Percentiles rank a stretch among this genome's conserved stretches.
phyloP scores from a whole-genome alignment of 1,284 basidiomycete genomes.

The Coniferiporia sulphurascens region DNA sequence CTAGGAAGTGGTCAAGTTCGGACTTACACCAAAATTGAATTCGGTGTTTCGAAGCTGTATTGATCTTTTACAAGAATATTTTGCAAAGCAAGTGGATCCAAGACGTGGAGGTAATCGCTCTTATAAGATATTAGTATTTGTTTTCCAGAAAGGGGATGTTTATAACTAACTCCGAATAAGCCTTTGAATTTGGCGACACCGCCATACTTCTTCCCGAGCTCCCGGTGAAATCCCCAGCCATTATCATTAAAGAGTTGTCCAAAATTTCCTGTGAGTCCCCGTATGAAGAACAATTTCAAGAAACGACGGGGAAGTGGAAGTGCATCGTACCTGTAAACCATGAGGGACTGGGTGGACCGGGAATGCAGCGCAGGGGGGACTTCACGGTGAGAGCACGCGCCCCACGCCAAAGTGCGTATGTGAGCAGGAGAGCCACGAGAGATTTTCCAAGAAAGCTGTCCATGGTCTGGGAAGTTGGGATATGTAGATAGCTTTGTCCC shows the following conservation, averaged over 20 bases:
- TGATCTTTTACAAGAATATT: slow-evolving; percentile 30
- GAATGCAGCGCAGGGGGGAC: slow-evolving; percentile 17
- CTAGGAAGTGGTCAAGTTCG: too few relatives aligned
- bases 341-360: slow-evolving; percentile 22
- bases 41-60: slow-evolving; percentile 26
- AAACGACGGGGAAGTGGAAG: background rate
- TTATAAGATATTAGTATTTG: background rate
- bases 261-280: slow-evolving; percentile 15
- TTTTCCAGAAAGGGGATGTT: background rate
- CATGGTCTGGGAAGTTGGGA: too few relatives aligned
- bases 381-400: background rate
- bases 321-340: slow-evolving; percentile 1
- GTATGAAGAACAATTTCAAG: background rate
- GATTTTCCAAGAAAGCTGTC: too few relatives aligned
- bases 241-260: slow-evolving; percentile 18
- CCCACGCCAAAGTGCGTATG: background rate
- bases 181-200: slow-evolving; percentile 13
- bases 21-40: slow-evolving; percentile 21
- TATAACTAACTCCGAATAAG: slow-evolving; percentile 16
- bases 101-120: slow-evolving; percentile 18
- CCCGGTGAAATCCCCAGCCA: slow-evolving; percentile 21
- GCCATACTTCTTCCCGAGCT: too few relatives aligned
- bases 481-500: too few relatives aligned
- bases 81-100: slow-evolving; percentile 25
- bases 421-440: too few relatives aligned